Base-by-base conservation (phyloP, 2,329 filamentous ascomycete species). In the Sphaerostilbella broomeana region DNA sequence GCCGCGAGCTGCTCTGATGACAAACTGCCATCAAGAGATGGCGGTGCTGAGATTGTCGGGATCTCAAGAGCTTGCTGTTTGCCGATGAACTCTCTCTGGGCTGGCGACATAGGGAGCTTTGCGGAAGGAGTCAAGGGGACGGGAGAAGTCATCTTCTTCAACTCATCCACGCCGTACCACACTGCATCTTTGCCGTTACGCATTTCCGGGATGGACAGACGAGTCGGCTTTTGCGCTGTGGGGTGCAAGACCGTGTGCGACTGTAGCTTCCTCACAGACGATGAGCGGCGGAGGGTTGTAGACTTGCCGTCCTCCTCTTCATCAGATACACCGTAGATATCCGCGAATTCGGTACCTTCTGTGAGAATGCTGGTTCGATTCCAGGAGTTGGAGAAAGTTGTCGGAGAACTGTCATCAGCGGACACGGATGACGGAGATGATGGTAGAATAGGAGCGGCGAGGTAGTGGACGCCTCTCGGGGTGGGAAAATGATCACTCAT, bases 1-100 rank as follows among this genome's bases (percentile, higher is more conserved):
- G 74, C 75, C 2, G 87, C 86, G 60, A 94, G 75, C 58, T 94
- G 88, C 56, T 95, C 89, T 2, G 89, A 94, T 7, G 80, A 84
- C 53, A 92, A 66, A 62, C 87, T 95, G 16, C 88, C 89, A 63
- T 95, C 89, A 4, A 95, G 70, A 4, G 90, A 95, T 4, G 90
- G 90, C 4, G 89, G 83, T 5, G 86, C 83, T 40, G 86, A 89
- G 20, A 79, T 75, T 24, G 78, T 81, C 2, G 87, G 87, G 4
- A 90, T 72, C 33, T 78, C 73, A 16, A 80, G 72, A 19, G 77
- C 56, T 44, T 78, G 76, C 49, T 78, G 75, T 44, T 68, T 62
- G 35, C 73, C 73, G 58, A 95, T 78, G 54, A 85, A 81, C 9
- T 79, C 79, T 50, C 90, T 70, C 41, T 83, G 77, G 13, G 78